Evolutionary conservation across 2,329 filamentous ascomycete genomes (phyloP), one percentile per base, ranked within the genome.

Genomic region (Paraphoma sp.): DNA sequence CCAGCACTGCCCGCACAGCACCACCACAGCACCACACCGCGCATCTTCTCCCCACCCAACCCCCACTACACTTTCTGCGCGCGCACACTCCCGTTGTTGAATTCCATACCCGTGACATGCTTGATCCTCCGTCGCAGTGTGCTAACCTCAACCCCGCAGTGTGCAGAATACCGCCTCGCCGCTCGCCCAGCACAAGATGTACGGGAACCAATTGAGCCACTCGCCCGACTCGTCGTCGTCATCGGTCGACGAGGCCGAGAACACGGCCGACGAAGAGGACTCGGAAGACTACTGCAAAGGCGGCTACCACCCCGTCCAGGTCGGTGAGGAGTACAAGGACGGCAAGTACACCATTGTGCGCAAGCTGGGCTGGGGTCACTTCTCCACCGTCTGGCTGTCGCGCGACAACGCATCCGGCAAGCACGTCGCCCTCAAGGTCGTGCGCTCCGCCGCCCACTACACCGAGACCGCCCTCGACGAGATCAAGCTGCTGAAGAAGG

Each of bases 261-360:
- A 95, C 75, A 96, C 94, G 40, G 94, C 93, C 73, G 95, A 98
- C 76, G 95, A 99, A 81, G 95, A 99, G 80, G 95, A 99, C 79
- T 97, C 92, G 46, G 94, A 98, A 80, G 95, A 99, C 79, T 99
- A 99, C 82, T 97, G 94, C 86, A 98, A 98, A 81, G 95, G 95
- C 72, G 95, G 95, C 59, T 99, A 98, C 79, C 95, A 99, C 75
- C 95, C 95, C 2, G 95, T 99, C 48, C 86, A 88, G 70, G 90
- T 98, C 58, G 95, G 95, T 70, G 95, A 99, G 81, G 90, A 93
- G 73, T 98, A 97, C 86, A 98, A 98, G 78, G 92, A 98, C 76
- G 93, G 92, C 68, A 94, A 92, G 81, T 99, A 99, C 80, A 95
- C 93, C 14, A 89, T 98, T 56, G 91, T 98, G 77, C 90, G 93